Evolutionary conservation across 768 basidiomycete species (phyloP).

Genomic region (Trametes cubensis): DNA sequence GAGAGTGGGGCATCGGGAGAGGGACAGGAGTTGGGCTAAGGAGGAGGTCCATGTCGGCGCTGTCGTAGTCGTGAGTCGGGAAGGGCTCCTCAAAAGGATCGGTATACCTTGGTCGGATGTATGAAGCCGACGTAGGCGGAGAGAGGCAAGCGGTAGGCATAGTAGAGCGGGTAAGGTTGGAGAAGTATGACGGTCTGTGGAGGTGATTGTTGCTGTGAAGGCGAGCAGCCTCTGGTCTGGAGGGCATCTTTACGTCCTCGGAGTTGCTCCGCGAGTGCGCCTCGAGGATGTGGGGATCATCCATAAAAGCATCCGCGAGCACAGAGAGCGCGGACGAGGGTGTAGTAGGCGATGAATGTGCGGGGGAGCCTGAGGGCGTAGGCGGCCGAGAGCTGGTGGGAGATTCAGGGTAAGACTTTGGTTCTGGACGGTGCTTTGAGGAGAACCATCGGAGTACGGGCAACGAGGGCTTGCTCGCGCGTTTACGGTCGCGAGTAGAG

Average conservation of each 20-base stretch:
- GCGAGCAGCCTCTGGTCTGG: constrained; percentile 29
- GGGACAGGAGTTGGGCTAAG: constrained; percentile 33
- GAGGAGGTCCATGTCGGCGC: constrained; percentile 29
- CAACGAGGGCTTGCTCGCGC: constrained; percentile 12
- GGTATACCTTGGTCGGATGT: constrained; percentile 20
- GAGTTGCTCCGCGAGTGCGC: constrained; percentile 19
- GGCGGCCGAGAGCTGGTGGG: constrained; percentile 24
- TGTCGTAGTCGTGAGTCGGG: constrained; percentile 22
- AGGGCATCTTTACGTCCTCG: constrained; percentile 28
- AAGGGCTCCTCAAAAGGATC: constrained; percentile 32
- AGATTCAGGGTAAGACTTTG: constrained; percentile 12
- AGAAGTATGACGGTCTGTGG: constrained; percentile 37
- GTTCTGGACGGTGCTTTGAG: constrained; percentile 32
- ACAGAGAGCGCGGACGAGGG: constrained; percentile 40
- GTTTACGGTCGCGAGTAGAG: constrained; percentile 19
- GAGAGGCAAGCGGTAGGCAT: constrained; percentile 66
- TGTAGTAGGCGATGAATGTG: constrained; percentile 26
- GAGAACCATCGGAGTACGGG: constrained; percentile 52
- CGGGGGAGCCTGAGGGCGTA: constrained; percentile 21
- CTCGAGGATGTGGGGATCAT: constrained; percentile 30
- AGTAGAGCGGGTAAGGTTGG: constrained; percentile 55
- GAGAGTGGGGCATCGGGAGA: constrained; percentile 37
- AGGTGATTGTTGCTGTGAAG: constrained; percentile 26
- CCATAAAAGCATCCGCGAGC: constrained; percentile 35
- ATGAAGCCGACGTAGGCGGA: constrained; percentile 35